Evolutionary conservation across 257 asterid species (phyloP).

Genomic region (Salvia miltiorrhiza): DNA sequence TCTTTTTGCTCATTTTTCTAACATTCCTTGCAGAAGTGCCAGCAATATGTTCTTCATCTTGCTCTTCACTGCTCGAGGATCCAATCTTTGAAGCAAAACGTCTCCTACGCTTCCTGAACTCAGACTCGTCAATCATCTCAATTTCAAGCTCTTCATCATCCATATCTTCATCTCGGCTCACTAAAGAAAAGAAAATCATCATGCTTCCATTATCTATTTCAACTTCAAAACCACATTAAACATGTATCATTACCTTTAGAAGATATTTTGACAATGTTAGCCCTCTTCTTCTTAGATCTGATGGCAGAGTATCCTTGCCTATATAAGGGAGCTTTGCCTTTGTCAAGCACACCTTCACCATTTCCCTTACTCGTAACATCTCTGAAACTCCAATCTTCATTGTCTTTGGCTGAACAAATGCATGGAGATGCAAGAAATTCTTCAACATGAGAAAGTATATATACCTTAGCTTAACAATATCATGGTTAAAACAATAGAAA

Average conservation of each 20-base stretch:
- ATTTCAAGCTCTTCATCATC: neutral
- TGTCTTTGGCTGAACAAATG: constrained; percentile 11
- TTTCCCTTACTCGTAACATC: neutral
- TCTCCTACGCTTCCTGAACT: constrained; percentile 9
- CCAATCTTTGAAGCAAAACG: neutral
- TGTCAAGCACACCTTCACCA: neutral
- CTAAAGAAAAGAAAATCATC: constrained; percentile 5
- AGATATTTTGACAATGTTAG: neutral
- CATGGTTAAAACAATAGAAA: neutral
- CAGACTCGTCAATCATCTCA: constrained; percentile 19
- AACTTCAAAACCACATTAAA: neutral
- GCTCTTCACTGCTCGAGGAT: constrained; percentile 9
- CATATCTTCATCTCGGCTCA: constrained; percentile 6
- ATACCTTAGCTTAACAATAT: neutral
- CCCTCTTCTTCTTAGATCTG: neutral
- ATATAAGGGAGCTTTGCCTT: neutral
- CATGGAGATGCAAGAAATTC: neutral
- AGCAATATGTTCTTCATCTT: neutral
- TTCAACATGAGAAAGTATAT: too few relatives aligned
- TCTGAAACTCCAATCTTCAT: neutral
- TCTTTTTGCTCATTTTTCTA: neutral
- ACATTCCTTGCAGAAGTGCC: constrained; percentile 5
- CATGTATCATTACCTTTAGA: constrained; percentile 14
- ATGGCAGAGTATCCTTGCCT: neutral
- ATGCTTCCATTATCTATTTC: neutral